Percentiles rank a stretch among this genome's conserved stretches.
Evolutionary conservation across 352 stramenopile species (phyloP).

Genomic region (Globisporangium radiosum): DNA sequence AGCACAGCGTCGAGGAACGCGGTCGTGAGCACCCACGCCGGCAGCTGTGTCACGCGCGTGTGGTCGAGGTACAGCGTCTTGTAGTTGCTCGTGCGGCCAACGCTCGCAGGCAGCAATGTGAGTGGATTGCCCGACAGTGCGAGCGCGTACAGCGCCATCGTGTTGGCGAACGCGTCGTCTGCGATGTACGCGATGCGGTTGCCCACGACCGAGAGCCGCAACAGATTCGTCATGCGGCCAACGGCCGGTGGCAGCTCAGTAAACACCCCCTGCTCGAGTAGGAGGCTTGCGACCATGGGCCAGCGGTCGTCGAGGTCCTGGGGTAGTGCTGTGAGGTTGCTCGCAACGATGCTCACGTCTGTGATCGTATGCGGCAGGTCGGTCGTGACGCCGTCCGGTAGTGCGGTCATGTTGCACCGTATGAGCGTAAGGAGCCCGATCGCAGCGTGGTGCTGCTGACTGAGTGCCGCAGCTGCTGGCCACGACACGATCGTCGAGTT

Average conservation of each 20-base stretch:
- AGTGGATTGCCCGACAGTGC: slow-evolving; percentile 9
- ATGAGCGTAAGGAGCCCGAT: not conserved
- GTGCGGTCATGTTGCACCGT: slow-evolving; percentile 4
- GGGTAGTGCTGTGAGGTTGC: slow-evolving; percentile 16
- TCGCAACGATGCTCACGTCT: slow-evolving; percentile 10
- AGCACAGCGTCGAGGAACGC: slow-evolving; percentile 8
- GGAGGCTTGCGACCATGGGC: slow-evolving; percentile 14
- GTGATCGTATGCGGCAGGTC: slow-evolving; percentile 14
- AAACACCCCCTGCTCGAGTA: slow-evolving; percentile 15
- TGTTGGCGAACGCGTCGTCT: slow-evolving; percentile 1
- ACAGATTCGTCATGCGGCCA: slow-evolving; percentile 5
- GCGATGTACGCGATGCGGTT: not conserved
- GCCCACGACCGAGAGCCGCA: not conserved
- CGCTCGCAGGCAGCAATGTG: not conserved
- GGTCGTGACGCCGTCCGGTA: slow-evolving; percentile 11
- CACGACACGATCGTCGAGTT: slow-evolving; percentile 18
- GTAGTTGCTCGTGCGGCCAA: slow-evolving; percentile 5
- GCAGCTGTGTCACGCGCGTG: slow-evolving; percentile 1
- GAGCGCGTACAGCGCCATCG: slow-evolving; percentile 7
- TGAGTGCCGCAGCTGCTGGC: not conserved
- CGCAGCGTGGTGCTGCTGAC: not conserved
- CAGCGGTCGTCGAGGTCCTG: slow-evolving; percentile 13
- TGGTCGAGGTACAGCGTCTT: slow-evolving; percentile 10
- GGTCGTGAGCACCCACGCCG: slow-evolving; percentile 2
- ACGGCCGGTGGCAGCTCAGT: not conserved